Evolutionary conservation across 2,329 filamentous ascomycete genomes (phyloP).

Genomic region (Nakataea oryzae): DNA sequence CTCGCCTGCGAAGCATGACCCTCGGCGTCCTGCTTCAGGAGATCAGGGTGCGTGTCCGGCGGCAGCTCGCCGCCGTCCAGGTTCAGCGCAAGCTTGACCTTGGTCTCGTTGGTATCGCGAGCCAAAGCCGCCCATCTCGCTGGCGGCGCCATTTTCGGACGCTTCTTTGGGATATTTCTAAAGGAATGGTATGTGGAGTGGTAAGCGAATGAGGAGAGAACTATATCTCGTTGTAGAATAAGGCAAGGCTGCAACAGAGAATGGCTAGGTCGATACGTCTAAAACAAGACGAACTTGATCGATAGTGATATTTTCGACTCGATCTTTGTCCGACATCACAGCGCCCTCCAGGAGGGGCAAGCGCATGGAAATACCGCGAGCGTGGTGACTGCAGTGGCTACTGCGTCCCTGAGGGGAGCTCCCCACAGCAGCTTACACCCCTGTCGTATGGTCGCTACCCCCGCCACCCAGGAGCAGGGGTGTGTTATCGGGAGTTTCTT

Average conservation of each 20-base stretch:
- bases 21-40: constrained; percentile 37
- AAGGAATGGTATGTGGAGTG: background rate
- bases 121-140: constrained; percentile 61
- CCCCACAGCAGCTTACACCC: background rate
- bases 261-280: background rate
- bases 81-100: constrained; percentile 86
- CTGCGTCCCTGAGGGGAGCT: background rate
- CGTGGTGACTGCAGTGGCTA: background rate
- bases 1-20: constrained; percentile 78
- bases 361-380: background rate
- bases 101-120: constrained; percentile 96
- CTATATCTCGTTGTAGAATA: background rate
- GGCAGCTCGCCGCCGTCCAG: constrained; percentile 80
- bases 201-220: background rate
- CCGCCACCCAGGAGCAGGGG: background rate
- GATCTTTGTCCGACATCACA: background rate
- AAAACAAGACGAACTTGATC: background rate
- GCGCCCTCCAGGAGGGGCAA: background rate
- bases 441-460: background rate
- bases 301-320: background rate
- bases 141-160: background rate
- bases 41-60: constrained; percentile 47
- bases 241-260: background rate
- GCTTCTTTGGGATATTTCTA: background rate
- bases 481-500: background rate